Evolutionary conservation across 2,329 filamentous ascomycete species (phyloP).

Genomic region (Colletotrichum sp.): DNA sequence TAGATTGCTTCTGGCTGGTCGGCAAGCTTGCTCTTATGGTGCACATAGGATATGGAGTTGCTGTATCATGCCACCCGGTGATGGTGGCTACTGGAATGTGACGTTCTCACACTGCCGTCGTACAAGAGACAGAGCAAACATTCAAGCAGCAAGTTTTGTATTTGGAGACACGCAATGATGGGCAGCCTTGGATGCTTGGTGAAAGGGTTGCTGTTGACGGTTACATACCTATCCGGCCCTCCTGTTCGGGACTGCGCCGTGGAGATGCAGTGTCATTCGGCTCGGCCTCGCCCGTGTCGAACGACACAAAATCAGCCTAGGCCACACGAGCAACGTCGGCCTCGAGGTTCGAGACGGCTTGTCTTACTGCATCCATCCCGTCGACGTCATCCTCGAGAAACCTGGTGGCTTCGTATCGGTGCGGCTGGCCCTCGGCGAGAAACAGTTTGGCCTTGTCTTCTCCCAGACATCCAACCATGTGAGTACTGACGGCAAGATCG

Average conservation of each 20-base stretch:
- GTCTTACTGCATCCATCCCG: conserved; percentile 31
- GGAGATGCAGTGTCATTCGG: neutral
- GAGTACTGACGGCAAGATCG: conserved; percentile 29
- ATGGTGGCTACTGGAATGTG: neutral
- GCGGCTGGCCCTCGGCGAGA: conserved; percentile 28
- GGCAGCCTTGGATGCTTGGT: neutral
- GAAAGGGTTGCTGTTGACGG: neutral
- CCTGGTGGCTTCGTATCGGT: conserved; percentile 32
- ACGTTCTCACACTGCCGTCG: neutral
- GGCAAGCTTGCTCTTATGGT: neutral
- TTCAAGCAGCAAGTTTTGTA: neutral
- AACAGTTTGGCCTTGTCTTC: conserved; percentile 30
- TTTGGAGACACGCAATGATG: neutral
- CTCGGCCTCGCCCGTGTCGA: neutral
- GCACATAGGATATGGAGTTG: neutral
- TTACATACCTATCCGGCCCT: neutral
- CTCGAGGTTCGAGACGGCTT: conserved; percentile 28
- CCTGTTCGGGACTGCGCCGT: neutral
- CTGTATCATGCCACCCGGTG: neutral
- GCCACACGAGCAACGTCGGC: neutral
- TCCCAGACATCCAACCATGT: conserved; percentile 30
- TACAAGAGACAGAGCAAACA: neutral
- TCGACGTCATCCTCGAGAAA: conserved; percentile 34
- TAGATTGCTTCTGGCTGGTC: neutral
- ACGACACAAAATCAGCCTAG: neutral